Conservation (phyloP, 1,139 yeast genomes). For the Diutina pseudorugosa region DNA sequence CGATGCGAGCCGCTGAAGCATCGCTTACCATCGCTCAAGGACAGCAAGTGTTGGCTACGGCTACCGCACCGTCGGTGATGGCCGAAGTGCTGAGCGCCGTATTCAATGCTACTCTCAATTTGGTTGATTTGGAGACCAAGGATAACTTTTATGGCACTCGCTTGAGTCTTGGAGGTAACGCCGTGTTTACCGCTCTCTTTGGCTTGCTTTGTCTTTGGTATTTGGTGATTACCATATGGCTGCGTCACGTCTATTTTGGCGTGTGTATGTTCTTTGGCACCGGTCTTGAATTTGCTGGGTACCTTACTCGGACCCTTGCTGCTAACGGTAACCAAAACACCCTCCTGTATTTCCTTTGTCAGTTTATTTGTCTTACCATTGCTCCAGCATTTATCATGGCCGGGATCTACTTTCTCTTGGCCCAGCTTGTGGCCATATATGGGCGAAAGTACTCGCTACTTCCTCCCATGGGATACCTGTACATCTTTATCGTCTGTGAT, state of each 20-base stretch:
- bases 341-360: slow-evolving; percentile 17
- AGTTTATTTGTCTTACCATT: slow-evolving; percentile 22
- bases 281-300: slow-evolving; percentile 15
- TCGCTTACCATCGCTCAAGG: slow-evolving; percentile 9
- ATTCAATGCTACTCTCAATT: slow-evolving; percentile 10
- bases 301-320: slow-evolving; percentile 13
- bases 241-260: slow-evolving; percentile 11
- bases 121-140: slow-evolving; percentile 9
- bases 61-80: slow-evolving; percentile 8
- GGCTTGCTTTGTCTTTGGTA: slow-evolving; percentile 7
- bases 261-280: slow-evolving; percentile 11
- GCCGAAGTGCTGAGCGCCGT: slow-evolving; percentile 8
- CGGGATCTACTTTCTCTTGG: slow-evolving; percentile 23
- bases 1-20: slow-evolving; percentile 9
- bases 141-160: slow-evolving; percentile 8
- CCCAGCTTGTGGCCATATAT: slow-evolving; percentile 20
- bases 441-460: slow-evolving; percentile 17
- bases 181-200: slow-evolving; percentile 7
- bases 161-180: slow-evolving; percentile 8
- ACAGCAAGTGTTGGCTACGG: slow-evolving; percentile 10
- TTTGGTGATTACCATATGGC: slow-evolving; percentile 6
- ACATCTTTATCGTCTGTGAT: slow-evolving; percentile 24
- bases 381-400: slow-evolving; percentile 33
- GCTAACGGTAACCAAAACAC: slow-evolving; percentile 11
- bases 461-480: slow-evolving; percentile 23